Percentiles rank a stretch among this genome's conserved stretches.
Evolutionary conservation across 2,329 filamentous ascomycete species (phyloP).

Genomic region (Davidsoniella virescens): DNA sequence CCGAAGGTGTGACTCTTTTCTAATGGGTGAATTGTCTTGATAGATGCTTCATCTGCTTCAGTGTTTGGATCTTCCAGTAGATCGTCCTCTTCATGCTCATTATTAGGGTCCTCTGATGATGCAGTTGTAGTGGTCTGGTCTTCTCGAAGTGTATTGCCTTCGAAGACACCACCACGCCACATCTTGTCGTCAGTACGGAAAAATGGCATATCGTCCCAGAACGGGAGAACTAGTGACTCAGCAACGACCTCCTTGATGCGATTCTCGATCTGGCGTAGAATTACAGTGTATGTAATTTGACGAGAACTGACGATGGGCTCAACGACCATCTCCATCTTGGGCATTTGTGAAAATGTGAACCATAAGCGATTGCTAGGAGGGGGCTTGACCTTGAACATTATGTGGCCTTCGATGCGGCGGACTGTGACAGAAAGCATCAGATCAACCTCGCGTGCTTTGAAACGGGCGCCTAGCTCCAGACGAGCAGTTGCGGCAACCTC

Average conservation of each 20-base stretch:
- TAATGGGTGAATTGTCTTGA: conserved; percentile 18
- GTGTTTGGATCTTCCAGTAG: not conserved
- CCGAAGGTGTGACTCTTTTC: conserved; percentile 42
- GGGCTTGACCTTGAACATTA: conserved; percentile 76
- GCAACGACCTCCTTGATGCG: conserved; percentile 86
- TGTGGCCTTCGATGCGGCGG: conserved; percentile 71
- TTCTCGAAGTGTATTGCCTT: conserved; percentile 29
- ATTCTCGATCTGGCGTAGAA: conserved; percentile 85
- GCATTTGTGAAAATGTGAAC: conserved; percentile 88
- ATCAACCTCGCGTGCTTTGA: conserved; percentile 82
- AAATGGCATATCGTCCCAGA: conserved; percentile 94
- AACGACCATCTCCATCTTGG: conserved; percentile 84
- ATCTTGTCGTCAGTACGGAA: conserved; percentile 61
- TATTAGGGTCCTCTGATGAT: not conserved
- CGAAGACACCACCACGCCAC: conserved; percentile 75
- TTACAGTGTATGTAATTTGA: conserved; percentile 87
- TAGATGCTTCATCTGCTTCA: not conserved
- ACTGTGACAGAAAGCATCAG: conserved; percentile 73
- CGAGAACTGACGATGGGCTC: conserved; percentile 90
- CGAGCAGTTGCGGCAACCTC: conserved; percentile 87
- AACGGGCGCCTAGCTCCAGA: conserved; percentile 73
- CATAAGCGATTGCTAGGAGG: conserved; percentile 92
- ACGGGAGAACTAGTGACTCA: conserved; percentile 79
- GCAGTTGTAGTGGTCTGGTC: not conserved
- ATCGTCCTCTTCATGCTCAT: not conserved